Conservation (phyloP, 495 filamentous ascomycete species). For the Cetradonia linearis region DNA sequence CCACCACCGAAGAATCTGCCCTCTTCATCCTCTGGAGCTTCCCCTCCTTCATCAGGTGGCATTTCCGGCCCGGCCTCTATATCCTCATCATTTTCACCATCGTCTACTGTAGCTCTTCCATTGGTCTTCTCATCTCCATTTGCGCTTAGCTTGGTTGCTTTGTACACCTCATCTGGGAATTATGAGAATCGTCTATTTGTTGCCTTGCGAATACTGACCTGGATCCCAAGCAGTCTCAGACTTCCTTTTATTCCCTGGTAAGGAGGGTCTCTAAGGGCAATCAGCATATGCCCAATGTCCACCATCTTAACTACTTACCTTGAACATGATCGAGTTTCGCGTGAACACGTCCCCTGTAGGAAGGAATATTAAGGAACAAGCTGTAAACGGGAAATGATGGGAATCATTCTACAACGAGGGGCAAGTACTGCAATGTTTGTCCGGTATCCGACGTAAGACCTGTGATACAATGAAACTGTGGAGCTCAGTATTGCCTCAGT, state of each 20-base stretch:
- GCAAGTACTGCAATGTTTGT: background rate
- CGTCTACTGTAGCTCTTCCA: slow-evolving; percentile 49
- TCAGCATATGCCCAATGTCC: background rate
- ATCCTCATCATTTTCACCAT: slow-evolving; percentile 53
- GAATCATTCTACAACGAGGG: background rate
- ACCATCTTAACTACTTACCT: slow-evolving; percentile 39
- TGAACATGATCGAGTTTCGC: slow-evolving; percentile 49
- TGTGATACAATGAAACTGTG: background rate
- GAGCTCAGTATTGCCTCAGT: background rate
- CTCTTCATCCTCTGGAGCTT: slow-evolving; percentile 69
- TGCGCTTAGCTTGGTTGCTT: slow-evolving; percentile 63
- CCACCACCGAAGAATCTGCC: slow-evolving; percentile 94
- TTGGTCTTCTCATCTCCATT: slow-evolving; percentile 54
- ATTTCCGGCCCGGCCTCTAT: slow-evolving; percentile 55
- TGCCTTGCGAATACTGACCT: slow-evolving; percentile 39
- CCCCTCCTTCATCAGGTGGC: slow-evolving; percentile 53
- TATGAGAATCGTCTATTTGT: slow-evolving; percentile 11
- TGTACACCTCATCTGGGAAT: slow-evolving; percentile 62
- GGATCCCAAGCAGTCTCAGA: slow-evolving; percentile 60
- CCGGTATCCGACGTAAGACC: background rate
- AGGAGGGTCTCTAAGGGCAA: slow-evolving; percentile 34
- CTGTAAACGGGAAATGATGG: background rate
- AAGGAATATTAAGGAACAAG: background rate
- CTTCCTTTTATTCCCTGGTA: slow-evolving; percentile 59
- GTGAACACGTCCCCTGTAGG: background rate